Evolutionary conservation across 192 early-diverging fungal genomes (phyloP), one percentile per base, ranked within the genome.

Genomic region (Mycoemilia scoparia): DNA sequence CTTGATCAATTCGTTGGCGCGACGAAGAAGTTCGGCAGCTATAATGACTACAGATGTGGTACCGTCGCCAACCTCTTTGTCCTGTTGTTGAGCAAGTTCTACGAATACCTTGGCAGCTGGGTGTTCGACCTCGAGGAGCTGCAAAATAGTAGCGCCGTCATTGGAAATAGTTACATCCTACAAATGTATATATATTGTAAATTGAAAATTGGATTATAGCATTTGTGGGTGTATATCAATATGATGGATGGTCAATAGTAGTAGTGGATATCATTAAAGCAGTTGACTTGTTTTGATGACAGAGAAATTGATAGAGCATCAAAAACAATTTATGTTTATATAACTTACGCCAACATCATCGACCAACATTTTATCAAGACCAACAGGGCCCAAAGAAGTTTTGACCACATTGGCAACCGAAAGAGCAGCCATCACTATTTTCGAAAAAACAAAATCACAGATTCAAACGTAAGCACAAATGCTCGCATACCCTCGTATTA

Each of bases 141-240:
- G 70, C 38, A 99, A 57, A 58, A 99, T 99, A 22, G 95, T 99
- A 4, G 95, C 95, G 19, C 95, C 95, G 69, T 99, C 95, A 65
- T 99, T 99, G 14, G 88, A 91, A 43, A 99, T 96, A 12, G 91
- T 96, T 32, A 99, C 91, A 54, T 96, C 95, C n/a, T n/a, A n/a
- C n/a, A n/a, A n/a, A n/a, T n/a, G n/a, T n/a, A n/a, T n/a, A n/a
- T n/a, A n/a, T n/a, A n/a, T n/a, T n/a, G 84, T 88, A 43, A 3
- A 17, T n/a, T n/a, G n/a, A n/a, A n/a, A n/a, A n/a, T n/a, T n/a
- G n/a, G n/a, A n/a, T n/a, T n/a, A n/a, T n/a, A n/a, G n/a, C n/a
- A n/a, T n/a, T n/a, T n/a, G n/a, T n/a, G n/a, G n/a, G n/a, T n/a
- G n/a, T n/a, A n/a, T n/a, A n/a, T 3, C 3, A 4, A 31, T 11